phyloP scores from a whole-genome alignment of 441 rosid species.

The Oxalis stricta region DNA sequence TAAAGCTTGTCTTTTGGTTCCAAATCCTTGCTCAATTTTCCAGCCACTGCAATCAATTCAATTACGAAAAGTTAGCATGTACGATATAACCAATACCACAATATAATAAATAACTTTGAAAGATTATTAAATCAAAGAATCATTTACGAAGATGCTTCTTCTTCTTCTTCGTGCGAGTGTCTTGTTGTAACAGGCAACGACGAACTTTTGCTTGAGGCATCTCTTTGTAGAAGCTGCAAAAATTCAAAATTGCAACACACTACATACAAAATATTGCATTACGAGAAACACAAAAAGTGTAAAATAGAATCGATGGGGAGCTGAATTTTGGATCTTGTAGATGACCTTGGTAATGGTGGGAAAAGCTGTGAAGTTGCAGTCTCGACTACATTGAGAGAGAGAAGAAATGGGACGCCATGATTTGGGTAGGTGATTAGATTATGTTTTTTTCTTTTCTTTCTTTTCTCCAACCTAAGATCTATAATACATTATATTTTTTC shows the following conservation, averaged over 20 bases:
- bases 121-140: no score
- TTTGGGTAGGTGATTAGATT: no score
- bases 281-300: not conserved
- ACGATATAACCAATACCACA: no score
- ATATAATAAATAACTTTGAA: no score
- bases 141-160: no score
- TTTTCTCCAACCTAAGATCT: not conserved
- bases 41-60: slow-evolving; percentile 9
- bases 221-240: no score
- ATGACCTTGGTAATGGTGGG: slow-evolving; percentile 11
- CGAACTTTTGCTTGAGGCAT: no score
- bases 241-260: not conserved
- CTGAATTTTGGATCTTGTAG: not conserved
- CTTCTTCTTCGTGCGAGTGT: no score
- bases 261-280: not conserved
- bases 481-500: no score
- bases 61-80: no score
- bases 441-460: slow-evolving; percentile 3
- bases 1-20: slow-evolving; percentile 34
- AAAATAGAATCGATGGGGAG: not conserved
- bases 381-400: slow-evolving; percentile 16
- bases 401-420: slow-evolving; percentile 46
- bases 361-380: slow-evolving; percentile 12
- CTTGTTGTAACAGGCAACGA: no score
- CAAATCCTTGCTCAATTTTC: slow-evolving; percentile 7